phyloP scores from a whole-genome alignment of 768 basidiomycete genomes.

The Boletus rubescentipes region DNA sequence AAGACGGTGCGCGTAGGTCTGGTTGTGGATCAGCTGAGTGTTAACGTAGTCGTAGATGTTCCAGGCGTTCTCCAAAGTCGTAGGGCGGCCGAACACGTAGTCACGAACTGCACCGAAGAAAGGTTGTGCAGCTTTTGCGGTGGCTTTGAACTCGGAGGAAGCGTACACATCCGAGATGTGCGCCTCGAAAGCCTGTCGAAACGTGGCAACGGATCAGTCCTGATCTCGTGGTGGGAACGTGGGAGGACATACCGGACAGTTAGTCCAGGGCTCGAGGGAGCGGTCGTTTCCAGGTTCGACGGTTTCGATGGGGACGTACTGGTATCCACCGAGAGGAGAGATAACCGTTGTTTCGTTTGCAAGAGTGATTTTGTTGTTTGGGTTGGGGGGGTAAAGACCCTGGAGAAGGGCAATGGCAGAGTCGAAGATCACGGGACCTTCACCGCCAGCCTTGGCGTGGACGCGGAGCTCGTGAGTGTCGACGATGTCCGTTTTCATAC shows the following conservation, averaged over 20 bases:
- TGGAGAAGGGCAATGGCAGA: conserved; percentile 82
- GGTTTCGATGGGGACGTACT: conserved; percentile 88
- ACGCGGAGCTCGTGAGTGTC: conserved; percentile 73
- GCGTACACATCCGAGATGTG: conserved; percentile 60
- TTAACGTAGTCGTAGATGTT: conserved; percentile 81
- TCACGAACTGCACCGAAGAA: conserved; percentile 70
- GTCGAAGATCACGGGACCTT: conserved; percentile 86
- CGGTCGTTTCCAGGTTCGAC: conserved; percentile 82
- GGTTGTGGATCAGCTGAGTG: conserved; percentile 77
- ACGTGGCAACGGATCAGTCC: conserved; percentile 12
- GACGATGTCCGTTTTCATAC: conserved; percentile 65
- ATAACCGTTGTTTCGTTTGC: conserved; percentile 74
- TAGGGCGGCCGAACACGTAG: conserved; percentile 67
- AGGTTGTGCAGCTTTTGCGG: conserved; percentile 51
- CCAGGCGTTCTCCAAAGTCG: conserved; percentile 71
- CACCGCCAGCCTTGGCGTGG: conserved; percentile 80
- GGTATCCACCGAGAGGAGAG: conserved; percentile 79
- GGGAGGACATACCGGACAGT: conserved; percentile 46
- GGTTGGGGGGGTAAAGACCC: conserved; percentile 82
- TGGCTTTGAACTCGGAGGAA: conserved; percentile 66
- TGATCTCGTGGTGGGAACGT: neutral
- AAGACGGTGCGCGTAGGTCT: conserved; percentile 74
- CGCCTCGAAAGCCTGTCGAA: conserved; percentile 56
- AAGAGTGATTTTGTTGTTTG: conserved; percentile 67
- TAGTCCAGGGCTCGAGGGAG: conserved; percentile 79